A percentile compares a stretch with the other conserved stretches of the same genome.
Conservation (phyloP, 371 early-diverging fungal genomes). For the Mortierella sp. region DNA sequence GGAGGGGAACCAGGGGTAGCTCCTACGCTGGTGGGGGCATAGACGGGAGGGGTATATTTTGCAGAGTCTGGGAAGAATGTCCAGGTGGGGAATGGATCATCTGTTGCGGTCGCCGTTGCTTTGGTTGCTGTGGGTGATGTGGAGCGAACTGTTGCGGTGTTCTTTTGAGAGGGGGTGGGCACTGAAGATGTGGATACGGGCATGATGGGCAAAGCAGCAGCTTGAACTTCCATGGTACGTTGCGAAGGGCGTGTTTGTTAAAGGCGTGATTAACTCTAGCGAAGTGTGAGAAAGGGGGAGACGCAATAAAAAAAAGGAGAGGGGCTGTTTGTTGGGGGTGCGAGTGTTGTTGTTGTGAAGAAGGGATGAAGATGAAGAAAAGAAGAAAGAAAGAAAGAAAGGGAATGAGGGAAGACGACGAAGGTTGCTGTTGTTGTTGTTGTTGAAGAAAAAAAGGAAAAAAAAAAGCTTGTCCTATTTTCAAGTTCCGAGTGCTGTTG, state of each 20-base stretch:
- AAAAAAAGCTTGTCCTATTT: not conserved
- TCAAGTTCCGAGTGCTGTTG: no score
- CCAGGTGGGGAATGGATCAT: constrained; percentile 52
- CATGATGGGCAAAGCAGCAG: constrained; percentile 24
- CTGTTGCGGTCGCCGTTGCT: not conserved
- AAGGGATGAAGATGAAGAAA: not conserved
- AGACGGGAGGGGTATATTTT: constrained; percentile 36
- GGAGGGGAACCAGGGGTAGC: constrained; percentile 13
- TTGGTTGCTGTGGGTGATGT: not conserved
- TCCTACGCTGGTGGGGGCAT: not conserved
- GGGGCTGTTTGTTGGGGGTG: not conserved
- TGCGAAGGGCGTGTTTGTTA: not conserved
- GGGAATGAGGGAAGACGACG: not conserved
- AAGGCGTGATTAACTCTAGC: not conserved
- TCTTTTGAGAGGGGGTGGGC: not conserved
- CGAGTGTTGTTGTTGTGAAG: not conserved
- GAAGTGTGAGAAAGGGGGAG: not conserved
- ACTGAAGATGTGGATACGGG: not conserved
- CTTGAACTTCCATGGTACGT: constrained; percentile 30
- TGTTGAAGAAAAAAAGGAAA: not conserved
- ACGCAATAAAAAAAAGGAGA: not conserved
- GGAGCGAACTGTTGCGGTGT: not conserved
- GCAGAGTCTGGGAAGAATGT: constrained; percentile 50
- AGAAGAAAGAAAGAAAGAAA: not conserved
- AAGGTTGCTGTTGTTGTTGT: not conserved